Base-by-base conservation (phyloP, 352 stramenopile species). In the Phytophthora macrochlamydospora region DNA sequence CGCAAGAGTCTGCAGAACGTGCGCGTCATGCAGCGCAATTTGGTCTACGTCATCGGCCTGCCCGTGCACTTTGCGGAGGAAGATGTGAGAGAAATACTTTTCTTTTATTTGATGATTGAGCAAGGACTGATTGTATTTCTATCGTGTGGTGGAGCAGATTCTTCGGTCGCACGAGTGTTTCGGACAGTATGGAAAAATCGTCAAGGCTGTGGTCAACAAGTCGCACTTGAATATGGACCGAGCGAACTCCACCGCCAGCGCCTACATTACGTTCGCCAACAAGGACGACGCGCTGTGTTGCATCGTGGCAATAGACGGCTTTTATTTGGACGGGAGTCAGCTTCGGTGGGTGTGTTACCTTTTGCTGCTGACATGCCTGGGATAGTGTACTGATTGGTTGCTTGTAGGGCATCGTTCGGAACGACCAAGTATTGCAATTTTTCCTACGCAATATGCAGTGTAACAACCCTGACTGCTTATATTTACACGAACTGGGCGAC, bases 401-500 rank as follows among this genome's bases (percentile, higher is more conserved):
- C 18, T 49, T 24, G 5, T 48, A 97, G 92, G 29, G 93, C 93
- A 7, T 97, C 86, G 29, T 98, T 98, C 73, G 95, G 95, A 13
- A 98, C 94, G 12, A 98, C 92, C 58, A 98, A 98, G 77, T 98
- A 98, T 69, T 98, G 95, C 78, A 98, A 98, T 94, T 91, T 59
- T 98, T 98, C 62, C 69, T 98, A 35, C 81, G 90, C 4, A 94
- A 93, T 63, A 81, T 97, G 50, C 70, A 84, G 51, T 98, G 95
- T 69, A 97, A 93, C 72, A 98, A 98, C 64, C 84, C 91, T 0
- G 95, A 98, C 33, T 98, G 95, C 67, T 75, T 98, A 6, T 98
- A 98, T 67, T 73, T 98, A 33, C 95, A 98, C 72, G 91, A 97
- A 45, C 76, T 98, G 7, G 95, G 91, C 12, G 88, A 98, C 44